A percentile compares a stretch with the other conserved stretches of the same genome.
Evolutionary conservation across 768 basidiomycete species (phyloP).

Genomic region (Tubosaeta sp.): DNA sequence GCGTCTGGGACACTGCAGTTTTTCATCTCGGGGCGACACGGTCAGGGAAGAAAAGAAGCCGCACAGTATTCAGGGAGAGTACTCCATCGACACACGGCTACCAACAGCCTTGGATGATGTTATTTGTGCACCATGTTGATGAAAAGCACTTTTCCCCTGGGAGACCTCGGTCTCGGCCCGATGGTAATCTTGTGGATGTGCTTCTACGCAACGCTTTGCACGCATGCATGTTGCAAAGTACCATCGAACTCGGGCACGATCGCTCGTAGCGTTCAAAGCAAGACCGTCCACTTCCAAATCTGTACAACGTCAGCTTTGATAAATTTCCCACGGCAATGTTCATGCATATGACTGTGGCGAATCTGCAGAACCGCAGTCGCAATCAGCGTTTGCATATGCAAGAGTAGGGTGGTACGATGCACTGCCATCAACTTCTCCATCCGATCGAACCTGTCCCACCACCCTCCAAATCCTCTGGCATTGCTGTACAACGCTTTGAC

Average conservation of each 20-base stretch:
- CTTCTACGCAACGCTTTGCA: not conserved
- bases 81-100: not conserved
- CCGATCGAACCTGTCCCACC: not conserved
- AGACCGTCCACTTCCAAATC: not conserved
- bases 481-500: not conserved
- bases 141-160: not conserved
- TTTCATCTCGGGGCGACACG: constrained; percentile 15
- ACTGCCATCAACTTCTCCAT: not conserved
- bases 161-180: not conserved
- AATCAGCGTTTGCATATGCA: not conserved
- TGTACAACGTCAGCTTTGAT: not conserved
- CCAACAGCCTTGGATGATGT: not conserved
- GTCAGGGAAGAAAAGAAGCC: constrained; percentile 23
- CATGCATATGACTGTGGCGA: not conserved
- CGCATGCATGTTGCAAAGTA: not conserved
- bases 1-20: not conserved
- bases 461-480: not conserved
- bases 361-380: not conserved
- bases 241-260: not conserved
- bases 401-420: not conserved
- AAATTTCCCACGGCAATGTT: not conserved
- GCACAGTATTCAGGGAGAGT: not conserved
- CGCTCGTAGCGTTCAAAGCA: not conserved
- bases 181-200: not conserved
- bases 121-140: not conserved